Conservation (phyloP, 805 yeast genomes). For the Hanseniaspora singularis region DNA sequence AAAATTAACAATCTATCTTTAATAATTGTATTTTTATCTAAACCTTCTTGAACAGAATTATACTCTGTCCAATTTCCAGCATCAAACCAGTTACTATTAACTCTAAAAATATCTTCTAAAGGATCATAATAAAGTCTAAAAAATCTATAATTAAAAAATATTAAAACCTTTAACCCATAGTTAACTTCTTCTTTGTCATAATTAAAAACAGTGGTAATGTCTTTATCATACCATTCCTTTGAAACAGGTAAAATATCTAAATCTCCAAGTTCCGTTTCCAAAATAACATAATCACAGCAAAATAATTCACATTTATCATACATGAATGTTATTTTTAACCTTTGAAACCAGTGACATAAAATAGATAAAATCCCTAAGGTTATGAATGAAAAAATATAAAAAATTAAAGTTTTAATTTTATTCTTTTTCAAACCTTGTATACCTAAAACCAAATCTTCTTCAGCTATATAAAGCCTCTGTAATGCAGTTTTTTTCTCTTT, state of each 20-base stretch:
- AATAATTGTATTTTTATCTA: conserved; percentile 47
- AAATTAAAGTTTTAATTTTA: conserved; percentile 34
- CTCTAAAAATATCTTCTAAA: conserved; percentile 67
- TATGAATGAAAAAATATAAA: conserved; percentile 40
- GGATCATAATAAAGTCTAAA: conserved; percentile 77
- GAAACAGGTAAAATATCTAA: conserved; percentile 47
- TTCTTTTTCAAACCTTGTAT: conserved; percentile 77
- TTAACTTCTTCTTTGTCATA: conserved; percentile 22
- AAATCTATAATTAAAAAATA: conserved; percentile 70
- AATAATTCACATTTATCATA: conserved; percentile 63
- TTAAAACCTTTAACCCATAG: conserved; percentile 49
- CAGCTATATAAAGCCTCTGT: conserved; percentile 86
- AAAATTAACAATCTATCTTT: conserved; percentile 63
- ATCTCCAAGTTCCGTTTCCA: conserved; percentile 91
- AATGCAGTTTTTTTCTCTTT: conserved; percentile 34
- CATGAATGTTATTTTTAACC: conserved; percentile 51
- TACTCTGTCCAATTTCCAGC: conserved; percentile 52
- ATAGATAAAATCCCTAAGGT: conserved; percentile 68
- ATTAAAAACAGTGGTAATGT: conserved; percentile 54
- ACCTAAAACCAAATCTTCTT: conserved; percentile 88
- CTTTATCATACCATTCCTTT: conserved; percentile 47
- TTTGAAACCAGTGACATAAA: conserved; percentile 75
- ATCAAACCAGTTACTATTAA: conserved; percentile 82
- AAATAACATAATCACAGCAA: conserved; percentile 79
- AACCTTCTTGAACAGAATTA: conserved; percentile 46